These are phyloP conservation scores for Cladosporium sp. DNA, from an alignment of 2,329 filamentous ascomycete genomes.

Conservation along the genomic window DNA sequence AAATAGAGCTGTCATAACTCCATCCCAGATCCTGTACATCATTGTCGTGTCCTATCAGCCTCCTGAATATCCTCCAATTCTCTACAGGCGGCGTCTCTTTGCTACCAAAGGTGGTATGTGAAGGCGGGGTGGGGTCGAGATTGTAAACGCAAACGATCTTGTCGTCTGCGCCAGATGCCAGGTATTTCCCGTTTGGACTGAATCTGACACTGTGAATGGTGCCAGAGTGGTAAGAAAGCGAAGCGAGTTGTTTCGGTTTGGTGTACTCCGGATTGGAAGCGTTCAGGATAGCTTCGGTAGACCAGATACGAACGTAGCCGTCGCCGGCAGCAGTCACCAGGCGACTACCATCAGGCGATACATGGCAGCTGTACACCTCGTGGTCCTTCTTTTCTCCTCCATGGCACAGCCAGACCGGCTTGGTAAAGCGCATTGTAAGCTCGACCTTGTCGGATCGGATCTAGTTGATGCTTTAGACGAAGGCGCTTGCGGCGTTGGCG, in stretches of 20 bases:
- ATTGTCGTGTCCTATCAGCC: conserved; percentile 94
- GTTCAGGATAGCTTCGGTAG: conserved; percentile 86
- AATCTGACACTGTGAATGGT: conserved; percentile 97
- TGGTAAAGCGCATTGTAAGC: conserved; percentile 72
- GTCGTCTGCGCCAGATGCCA: conserved; percentile 96
- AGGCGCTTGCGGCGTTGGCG: too few relatives aligned
- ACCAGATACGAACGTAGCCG: conserved; percentile 97
- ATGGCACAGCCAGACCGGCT: conserved; percentile 93
- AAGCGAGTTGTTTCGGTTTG: conserved; percentile 87
- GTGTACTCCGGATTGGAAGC: conserved; percentile 67
- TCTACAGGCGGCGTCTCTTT: conserved; percentile 91
- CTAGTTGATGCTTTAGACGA: too few relatives aligned
- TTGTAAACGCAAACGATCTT: conserved; percentile 98
- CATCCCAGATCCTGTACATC: conserved; percentile 97
- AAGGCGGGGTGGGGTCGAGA: conserved; percentile 74
- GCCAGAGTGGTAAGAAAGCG: conserved; percentile 97
- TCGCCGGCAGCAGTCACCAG: conserved; percentile 95
- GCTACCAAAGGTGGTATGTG: conserved; percentile 73
- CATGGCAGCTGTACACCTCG: conserved; percentile 96
- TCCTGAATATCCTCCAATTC: conserved; percentile 95
- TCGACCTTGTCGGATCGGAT: too few relatives aligned
- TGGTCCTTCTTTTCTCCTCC: conserved; percentile 97
- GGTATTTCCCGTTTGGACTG: conserved; percentile 89
- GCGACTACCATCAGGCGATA: conserved; percentile 88
- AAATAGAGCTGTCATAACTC: conserved; percentile 91